Conservation (phyloP, 306 rosid genomes). For the Fragaria vesca region DNA sequence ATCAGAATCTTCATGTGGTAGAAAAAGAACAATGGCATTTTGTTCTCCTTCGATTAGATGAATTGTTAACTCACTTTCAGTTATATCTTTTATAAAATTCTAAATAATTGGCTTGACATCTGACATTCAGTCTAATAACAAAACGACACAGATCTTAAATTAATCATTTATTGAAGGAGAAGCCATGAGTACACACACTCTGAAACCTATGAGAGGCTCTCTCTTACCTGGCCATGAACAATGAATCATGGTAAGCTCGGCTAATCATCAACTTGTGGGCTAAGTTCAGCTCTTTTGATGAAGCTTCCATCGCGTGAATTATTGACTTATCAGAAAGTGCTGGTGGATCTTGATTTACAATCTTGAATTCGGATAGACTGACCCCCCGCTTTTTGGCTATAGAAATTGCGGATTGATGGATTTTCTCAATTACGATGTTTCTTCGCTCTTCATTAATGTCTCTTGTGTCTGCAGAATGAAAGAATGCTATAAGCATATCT, state of each 20-base stretch:
- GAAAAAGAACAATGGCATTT: constrained; percentile 5
- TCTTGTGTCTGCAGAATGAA: constrained; percentile 62
- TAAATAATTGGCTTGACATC: neutral
- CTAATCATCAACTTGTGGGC: constrained; percentile 87
- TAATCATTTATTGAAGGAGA: neutral
- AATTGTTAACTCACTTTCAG: neutral
- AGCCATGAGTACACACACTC: neutral
- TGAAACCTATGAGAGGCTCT: neutral
- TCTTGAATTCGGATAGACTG: constrained; percentile 67
- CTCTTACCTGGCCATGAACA: constrained; percentile 89
- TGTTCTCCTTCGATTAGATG: neutral
- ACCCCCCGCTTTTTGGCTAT: constrained; percentile 65
- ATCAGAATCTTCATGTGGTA: constrained; percentile 19
- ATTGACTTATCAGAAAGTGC: constrained; percentile 68
- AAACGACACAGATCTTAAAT: neutral
- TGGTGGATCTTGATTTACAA: constrained; percentile 92
- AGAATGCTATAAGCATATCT: neutral
- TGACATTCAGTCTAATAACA: neutral
- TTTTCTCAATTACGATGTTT: constrained; percentile 73
- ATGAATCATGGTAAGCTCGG: constrained; percentile 92
- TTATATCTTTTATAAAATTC: neutral
- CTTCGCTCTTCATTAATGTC: constrained; percentile 86
- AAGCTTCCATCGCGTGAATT: constrained; percentile 66
- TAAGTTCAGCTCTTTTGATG: constrained; percentile 71
- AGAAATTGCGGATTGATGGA: constrained; percentile 61